These are phyloP conservation scores for Saccharomycopsis phalli DNA, from an alignment of 1,139 yeast genomes.

Conservation along the genomic window DNA sequence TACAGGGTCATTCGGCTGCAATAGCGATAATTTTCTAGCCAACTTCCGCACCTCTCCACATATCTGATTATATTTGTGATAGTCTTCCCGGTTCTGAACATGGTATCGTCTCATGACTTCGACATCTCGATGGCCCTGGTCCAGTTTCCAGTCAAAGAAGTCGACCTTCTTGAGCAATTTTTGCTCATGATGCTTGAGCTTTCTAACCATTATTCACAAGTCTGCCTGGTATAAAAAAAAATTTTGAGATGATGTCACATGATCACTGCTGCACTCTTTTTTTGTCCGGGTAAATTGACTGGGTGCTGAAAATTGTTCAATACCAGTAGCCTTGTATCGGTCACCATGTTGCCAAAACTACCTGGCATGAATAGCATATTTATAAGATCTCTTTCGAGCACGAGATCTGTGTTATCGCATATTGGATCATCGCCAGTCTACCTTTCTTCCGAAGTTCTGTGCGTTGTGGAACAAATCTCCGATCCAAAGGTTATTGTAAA, in stretches of 20 bases:
- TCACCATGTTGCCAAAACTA: no score
- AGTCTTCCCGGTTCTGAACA: constrained; percentile 90
- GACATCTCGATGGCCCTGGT: constrained; percentile 88
- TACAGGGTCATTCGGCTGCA: constrained; percentile 80
- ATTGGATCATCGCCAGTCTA: constrained; percentile 55
- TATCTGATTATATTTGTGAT: constrained; percentile 82
- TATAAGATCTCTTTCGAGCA: constrained; percentile 31
- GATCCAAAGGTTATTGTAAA: constrained; percentile 52
- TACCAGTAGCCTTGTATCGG: no score
- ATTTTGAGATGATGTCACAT: no score
- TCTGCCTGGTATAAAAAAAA: no score
- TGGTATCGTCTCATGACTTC: constrained; percentile 94
- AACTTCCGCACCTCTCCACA: constrained; percentile 87
- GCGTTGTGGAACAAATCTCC: constrained; percentile 30
- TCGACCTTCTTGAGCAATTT: constrained; percentile 92
- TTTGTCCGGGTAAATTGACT: no score
- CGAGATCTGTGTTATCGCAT: constrained; percentile 34
- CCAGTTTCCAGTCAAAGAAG: constrained; percentile 96
- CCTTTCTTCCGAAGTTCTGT: constrained; percentile 43
- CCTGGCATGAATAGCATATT: no score
- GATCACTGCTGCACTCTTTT: no score
- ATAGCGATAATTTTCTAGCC: constrained; percentile 74
- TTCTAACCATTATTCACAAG: constrained; percentile 66
- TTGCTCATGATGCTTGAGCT: constrained; percentile 90
- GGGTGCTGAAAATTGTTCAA: no score